A percentile compares a stretch with the other conserved stretches of the same genome.
Conservation (phyloP, 495 filamentous ascomycete species). For the Aspergillus sclerotioniger region DNA sequence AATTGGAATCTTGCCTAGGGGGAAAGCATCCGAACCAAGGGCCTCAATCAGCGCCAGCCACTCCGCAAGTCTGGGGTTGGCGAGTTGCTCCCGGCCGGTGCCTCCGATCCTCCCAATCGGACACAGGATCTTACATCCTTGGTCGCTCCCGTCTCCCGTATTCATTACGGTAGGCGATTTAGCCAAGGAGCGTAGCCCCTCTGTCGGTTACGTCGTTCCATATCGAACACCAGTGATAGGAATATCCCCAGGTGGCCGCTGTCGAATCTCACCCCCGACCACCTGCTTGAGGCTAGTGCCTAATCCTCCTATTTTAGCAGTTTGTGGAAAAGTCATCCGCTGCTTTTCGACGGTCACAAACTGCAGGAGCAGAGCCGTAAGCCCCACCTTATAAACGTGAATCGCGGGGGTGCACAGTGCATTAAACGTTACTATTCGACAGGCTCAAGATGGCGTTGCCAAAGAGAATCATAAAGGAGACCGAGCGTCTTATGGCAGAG, state of each 20-base stretch:
- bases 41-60: background rate
- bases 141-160: constrained; percentile 1
- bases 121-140: constrained; percentile 1
- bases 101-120: constrained; percentile 4
- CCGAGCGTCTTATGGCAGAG: constrained; percentile 92
- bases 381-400: constrained; percentile 10
- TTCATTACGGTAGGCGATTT: constrained; percentile 21
- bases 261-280: background rate
- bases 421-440: background rate
- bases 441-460: constrained; percentile 66
- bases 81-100: background rate
- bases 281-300: background rate
- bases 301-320: too few relatives aligned
- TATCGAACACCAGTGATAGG: background rate
- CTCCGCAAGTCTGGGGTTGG: constrained; percentile 3
- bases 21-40: background rate
- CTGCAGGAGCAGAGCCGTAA: background rate
- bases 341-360: background rate
- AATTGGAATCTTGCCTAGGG: background rate
- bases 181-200: constrained; percentile 34
- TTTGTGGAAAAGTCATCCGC: background rate
- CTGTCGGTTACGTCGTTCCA: constrained; percentile 28
- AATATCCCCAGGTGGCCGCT: background rate
- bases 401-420: constrained; percentile 4
- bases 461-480: constrained; percentile 98